Conservation (phyloP, 495 filamentous ascomycete species). For the Haplographium delicatum region DNA sequence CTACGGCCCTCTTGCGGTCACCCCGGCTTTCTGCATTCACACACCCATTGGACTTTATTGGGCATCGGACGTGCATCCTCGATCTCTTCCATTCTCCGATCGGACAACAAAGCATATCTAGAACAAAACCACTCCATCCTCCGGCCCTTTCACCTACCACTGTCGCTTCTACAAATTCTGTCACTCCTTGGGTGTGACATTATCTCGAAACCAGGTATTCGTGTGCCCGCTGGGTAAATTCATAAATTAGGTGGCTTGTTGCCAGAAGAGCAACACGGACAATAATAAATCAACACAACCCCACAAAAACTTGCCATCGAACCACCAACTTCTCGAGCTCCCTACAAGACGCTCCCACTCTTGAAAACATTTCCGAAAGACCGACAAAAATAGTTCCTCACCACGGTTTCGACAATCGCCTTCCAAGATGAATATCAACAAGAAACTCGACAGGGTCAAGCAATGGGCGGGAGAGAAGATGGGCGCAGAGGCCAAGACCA, state of each 20-base stretch:
- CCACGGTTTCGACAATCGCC: not conserved
- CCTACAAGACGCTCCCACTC: not conserved
- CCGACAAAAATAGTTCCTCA: not conserved
- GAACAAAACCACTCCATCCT: not conserved
- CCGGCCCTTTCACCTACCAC: no score
- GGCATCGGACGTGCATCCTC: no score
- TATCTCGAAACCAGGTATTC: slow-evolving; percentile 4
- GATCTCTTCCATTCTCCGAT: not conserved
- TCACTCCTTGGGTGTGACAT: slow-evolving; percentile 6
- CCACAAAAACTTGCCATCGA: not conserved
- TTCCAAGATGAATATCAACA: slow-evolving; percentile 78
- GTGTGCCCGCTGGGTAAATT: slow-evolving; percentile 21
- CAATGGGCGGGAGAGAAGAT: slow-evolving; percentile 99
- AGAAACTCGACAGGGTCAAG: slow-evolving; percentile 93
- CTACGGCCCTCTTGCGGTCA: no score
- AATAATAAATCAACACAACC: slow-evolving; percentile 10
- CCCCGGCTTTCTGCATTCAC: no score
- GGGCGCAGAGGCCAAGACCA: slow-evolving; percentile 88
- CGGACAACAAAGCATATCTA: not conserved
- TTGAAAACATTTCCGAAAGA: not conserved
- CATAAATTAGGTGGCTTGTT: slow-evolving; percentile 14
- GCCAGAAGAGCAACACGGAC: not conserved
- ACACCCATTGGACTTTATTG: no score
- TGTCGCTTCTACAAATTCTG: slow-evolving; percentile 22
- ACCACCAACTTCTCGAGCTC: not conserved